Percentiles rank a stretch among this genome's conserved stretches.
phyloP scores from a whole-genome alignment of 495 filamentous ascomycete genomes.

The Sphaerosporella brunnea region DNA sequence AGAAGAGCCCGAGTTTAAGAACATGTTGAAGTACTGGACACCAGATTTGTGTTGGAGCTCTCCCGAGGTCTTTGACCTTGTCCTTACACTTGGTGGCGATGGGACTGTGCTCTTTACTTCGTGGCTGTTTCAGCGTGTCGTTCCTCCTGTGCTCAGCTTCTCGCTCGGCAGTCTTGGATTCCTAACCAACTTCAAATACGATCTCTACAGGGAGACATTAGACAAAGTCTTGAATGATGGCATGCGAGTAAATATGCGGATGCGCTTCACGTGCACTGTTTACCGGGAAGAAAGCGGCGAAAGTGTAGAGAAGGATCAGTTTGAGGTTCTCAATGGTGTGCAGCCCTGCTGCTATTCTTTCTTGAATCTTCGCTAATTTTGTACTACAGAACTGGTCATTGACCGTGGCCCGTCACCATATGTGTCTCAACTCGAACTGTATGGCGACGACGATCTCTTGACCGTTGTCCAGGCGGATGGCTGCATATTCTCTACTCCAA shows the following conservation, averaged over 20 bases:
- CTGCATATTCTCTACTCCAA: slow-evolving; percentile 53
- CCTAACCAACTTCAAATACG: slow-evolving; percentile 89
- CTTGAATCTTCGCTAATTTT: slow-evolving; percentile 7
- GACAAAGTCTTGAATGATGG: slow-evolving; percentile 60
- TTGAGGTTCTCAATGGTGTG: slow-evolving; percentile 77
- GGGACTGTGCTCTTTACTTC: slow-evolving; percentile 89
- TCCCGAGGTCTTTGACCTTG: slow-evolving; percentile 84
- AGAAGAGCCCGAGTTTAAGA: slow-evolving; percentile 47
- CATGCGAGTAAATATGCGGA: slow-evolving; percentile 67
- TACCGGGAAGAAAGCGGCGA: slow-evolving; percentile 54
- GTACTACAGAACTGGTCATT: slow-evolving; percentile 39
- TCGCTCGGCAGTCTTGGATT: slow-evolving; percentile 83
- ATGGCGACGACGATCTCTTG: slow-evolving; percentile 74
- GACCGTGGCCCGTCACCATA: slow-evolving; percentile 76
- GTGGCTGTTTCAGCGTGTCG: slow-evolving; percentile 94
- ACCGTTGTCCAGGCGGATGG: slow-evolving; percentile 93
- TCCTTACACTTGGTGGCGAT: slow-evolving; percentile 87
- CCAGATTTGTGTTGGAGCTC: slow-evolving; percentile 53
- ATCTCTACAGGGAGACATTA: slow-evolving; percentile 49
- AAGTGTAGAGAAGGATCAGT: slow-evolving; percentile 28
- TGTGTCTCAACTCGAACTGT: slow-evolving; percentile 36
- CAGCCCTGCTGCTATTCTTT: not conserved
- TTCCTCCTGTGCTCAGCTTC: slow-evolving; percentile 85
- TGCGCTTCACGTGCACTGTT: slow-evolving; percentile 86
- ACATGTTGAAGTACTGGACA: slow-evolving; percentile 62